phyloP scores from a whole-genome alignment of 2,329 filamentous ascomycete genomes.

The Epicoccum sorghinum region DNA sequence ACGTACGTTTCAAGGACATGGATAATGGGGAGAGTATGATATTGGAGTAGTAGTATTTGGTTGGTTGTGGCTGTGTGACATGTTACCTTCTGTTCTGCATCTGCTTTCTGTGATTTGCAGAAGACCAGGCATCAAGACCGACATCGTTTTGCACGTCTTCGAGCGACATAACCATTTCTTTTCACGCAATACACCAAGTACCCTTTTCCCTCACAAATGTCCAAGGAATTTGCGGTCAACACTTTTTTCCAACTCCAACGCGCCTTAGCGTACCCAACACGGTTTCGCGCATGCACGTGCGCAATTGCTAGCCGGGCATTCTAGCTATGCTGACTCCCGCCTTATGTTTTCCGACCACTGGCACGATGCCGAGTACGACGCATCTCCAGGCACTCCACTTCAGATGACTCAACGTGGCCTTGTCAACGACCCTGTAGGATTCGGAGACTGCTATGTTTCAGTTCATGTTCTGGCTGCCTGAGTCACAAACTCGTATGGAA shows the following conservation, averaged over 20 bases:
- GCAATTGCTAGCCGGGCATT: too few species aligned
- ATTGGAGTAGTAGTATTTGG: constrained; percentile 45
- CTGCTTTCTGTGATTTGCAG: too few species aligned
- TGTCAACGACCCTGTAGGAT: background rate
- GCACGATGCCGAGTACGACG: background rate
- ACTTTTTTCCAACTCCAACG: background rate
- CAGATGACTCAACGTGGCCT: background rate
- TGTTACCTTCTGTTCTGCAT: too few species aligned
- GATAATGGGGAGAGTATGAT: constrained; percentile 63
- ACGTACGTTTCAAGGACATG: constrained; percentile 59
- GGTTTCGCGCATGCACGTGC: constrained; percentile 5
- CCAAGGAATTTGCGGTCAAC: background rate
- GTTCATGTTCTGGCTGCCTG: too few species aligned
- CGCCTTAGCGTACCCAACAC: constrained; percentile 1
- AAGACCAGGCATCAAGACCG: too few species aligned
- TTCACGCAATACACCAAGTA: too few species aligned
- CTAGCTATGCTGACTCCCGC: too few species aligned
- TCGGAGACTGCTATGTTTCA: background rate
- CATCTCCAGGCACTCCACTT: background rate
- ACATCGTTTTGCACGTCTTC: too few species aligned
- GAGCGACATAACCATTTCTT: too few species aligned
- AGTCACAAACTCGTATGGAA: too few species aligned
- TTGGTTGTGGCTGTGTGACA: background rate
- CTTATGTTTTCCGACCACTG: background rate
- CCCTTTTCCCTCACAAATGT: too few species aligned